Evolutionary conservation across 1,284 basidiomycete species (phyloP), one percentile per base, ranked within the genome.

Genomic region (Heterobasidion parviporum): DNA sequence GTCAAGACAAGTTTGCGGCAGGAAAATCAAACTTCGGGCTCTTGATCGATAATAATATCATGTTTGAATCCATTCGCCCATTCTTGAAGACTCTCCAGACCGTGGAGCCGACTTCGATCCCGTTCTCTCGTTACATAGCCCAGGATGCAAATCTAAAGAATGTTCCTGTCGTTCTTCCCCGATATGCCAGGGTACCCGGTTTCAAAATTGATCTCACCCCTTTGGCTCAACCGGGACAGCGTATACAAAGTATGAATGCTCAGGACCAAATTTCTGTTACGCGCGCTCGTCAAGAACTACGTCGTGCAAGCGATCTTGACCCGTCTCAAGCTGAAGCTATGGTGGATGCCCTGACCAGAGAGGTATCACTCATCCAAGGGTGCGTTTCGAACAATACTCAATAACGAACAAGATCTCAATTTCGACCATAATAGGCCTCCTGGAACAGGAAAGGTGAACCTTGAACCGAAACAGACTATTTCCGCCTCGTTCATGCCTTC

Each of bases 31-130:
- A 59, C 15, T 61, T 60, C 32, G 64, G 61, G 20, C n/a, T 70
- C 9, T 54, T 70, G 9, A 50, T 70, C 14, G 68, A 70, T 51
- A 66, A 65, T 34, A 65, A 60, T 8, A 63, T 68, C 57, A 65
- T 70, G 66, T 67, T 62, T 45, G 67, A 66, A 36, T 63, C 68
- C 8, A 53, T 70, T n/a, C 57, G 65, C 3, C 68, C 68, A 0
- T 70, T 70, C 60, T 56, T 70, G n/a, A 64, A 65, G 52, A 65
- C 67, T 8, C 60, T 70, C 20, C 61, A 50, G 32, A 50, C 54
- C 4, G 57, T 63, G 15, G 68, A 70, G 44, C 67, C 68, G 2
- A 65, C 67, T 15, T 62, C 49, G 12, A 57, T 68, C 6, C 68
- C 68, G 1, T 68, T 69, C 52, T 56, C 57, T 9, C 43, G 57